Evolutionary conservation across 2,329 filamentous ascomycete genomes (phyloP).

Genomic region (Ascochyta pisi): DNA sequence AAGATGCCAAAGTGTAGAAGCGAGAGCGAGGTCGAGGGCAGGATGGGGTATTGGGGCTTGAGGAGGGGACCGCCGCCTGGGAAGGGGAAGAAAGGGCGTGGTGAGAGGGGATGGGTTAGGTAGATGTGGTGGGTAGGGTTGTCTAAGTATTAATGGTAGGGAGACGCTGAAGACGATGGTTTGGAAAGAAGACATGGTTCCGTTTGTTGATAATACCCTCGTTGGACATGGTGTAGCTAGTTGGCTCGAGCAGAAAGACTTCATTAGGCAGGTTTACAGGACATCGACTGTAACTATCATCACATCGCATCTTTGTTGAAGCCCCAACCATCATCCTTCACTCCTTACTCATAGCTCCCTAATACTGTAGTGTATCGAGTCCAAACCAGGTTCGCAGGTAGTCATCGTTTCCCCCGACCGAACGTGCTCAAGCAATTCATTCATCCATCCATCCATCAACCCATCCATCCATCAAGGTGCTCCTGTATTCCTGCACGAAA

Average conservation of each 20-base stretch:
- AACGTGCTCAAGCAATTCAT: no score
- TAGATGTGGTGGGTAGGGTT: not conserved
- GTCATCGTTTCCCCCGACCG: not conserved
- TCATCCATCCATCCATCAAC: no score
- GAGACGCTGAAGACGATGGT: not conserved
- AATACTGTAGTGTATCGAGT: not conserved
- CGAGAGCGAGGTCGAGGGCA: slow-evolving; percentile 14
- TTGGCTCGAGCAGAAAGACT: not conserved
- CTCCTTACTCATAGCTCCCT: no score
- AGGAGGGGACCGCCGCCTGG: not conserved
- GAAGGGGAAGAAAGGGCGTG: not conserved
- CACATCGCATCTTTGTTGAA: not conserved
- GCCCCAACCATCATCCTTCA: no score
- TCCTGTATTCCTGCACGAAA: not conserved
- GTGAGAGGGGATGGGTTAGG: not conserved
- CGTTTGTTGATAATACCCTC: slow-evolving; percentile 5
- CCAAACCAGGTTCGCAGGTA: not conserved
- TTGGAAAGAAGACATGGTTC: not conserved
- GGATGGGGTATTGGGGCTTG: slow-evolving; percentile 35
- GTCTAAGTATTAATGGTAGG: not conserved
- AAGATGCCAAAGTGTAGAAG: slow-evolving; percentile 54
- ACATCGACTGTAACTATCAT: no score
- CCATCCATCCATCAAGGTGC: not conserved
- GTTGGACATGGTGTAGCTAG: not conserved
- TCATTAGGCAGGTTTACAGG: not conserved